Evolutionary conservation across 345 rosid genomes (phyloP), one percentile per base, ranked within the genome.

Genomic region (Syzygium aqueum): DNA sequence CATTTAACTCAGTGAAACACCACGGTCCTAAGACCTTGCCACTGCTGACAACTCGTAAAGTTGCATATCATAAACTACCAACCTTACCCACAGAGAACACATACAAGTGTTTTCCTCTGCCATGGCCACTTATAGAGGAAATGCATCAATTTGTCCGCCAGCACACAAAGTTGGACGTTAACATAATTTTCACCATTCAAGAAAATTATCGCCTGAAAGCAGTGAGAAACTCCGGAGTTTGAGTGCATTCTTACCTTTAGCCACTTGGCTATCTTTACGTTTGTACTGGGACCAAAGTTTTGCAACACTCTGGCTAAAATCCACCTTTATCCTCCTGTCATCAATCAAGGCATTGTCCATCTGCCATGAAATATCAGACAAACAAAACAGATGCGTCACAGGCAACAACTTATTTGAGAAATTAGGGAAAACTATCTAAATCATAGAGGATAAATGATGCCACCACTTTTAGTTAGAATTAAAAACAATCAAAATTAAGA

Each of bases 301-400:
- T 78, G 99, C 88, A 86, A 97, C 99, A 93, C 99, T 96, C 87
- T 97, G 99, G 93, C 99, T 97, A 86, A 97, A 97, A 92, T 96
- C 99, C 80, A 96, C 99, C 91, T 96, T 97, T 90, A 97, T 93
- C 92, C 99, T 94, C 92, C 99, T 92, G 91, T 97, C 99, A 85
- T 97, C 99, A 86, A 97, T 97, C 91, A 97, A 92, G 87, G 98
- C 98, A 91, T 97, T 97, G 90, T 96, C 98, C 99, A 97, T 96
- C 99, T 96, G 93, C 88, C 85, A 88, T 22, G 85, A 86, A 90
- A 87, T 37, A 73, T 23, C 82, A 73, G 87, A 77, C 63, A 65
- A 2, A 54, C n/a, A 37, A 56, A 78, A 50, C 19, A 56, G 27
- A 23, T 86, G 21, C 77, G 85, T 57, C 23, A 0, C 49, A 86